Evolutionary conservation across 768 basidiomycete species (phyloP).

Genomic region (Sistotremastrum suecicum): DNA sequence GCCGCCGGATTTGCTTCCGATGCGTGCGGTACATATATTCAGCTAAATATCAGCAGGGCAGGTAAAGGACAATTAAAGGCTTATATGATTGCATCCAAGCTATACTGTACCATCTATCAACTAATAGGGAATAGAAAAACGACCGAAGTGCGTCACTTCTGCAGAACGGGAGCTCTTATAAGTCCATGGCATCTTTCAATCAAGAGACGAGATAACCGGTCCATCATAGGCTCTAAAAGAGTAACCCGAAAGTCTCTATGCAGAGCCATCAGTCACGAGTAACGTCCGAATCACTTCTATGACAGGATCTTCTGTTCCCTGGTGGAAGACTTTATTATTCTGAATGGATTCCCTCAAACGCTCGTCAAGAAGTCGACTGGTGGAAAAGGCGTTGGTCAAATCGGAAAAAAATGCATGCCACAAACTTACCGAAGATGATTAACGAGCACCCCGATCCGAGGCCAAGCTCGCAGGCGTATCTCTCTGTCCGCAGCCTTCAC

Average conservation of each 20-base stretch:
- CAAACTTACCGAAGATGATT: constrained; percentile 62
- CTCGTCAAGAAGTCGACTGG: constrained; percentile 53
- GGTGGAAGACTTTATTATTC: constrained; percentile 32
- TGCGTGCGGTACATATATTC: too few species aligned
- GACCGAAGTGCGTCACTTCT: too few species aligned
- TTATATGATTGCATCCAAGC: too few species aligned
- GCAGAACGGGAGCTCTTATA: too few species aligned
- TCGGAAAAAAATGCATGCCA: background rate
- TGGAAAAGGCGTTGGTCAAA: background rate
- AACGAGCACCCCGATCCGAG: constrained; percentile 82
- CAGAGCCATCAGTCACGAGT: constrained; percentile 23
- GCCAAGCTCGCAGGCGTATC: constrained; percentile 65
- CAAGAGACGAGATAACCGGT: too few species aligned
- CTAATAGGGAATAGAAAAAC: too few species aligned
- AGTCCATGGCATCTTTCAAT: too few species aligned
- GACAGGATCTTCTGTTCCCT: constrained; percentile 40
- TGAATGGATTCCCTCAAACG: constrained; percentile 56
- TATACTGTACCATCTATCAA: too few species aligned
- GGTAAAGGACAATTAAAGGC: too few species aligned
- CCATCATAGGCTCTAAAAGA: background rate
- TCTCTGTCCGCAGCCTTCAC: constrained; percentile 36
- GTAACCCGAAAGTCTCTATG: background rate
- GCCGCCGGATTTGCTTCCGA: too few species aligned
- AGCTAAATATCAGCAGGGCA: too few species aligned
- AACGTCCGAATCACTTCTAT: constrained; percentile 29